Evolutionary conservation across 1,284 basidiomycete species (phyloP), one percentile per base, ranked within the genome.

Genomic region (Cryptococcus deneoformans): DNA sequence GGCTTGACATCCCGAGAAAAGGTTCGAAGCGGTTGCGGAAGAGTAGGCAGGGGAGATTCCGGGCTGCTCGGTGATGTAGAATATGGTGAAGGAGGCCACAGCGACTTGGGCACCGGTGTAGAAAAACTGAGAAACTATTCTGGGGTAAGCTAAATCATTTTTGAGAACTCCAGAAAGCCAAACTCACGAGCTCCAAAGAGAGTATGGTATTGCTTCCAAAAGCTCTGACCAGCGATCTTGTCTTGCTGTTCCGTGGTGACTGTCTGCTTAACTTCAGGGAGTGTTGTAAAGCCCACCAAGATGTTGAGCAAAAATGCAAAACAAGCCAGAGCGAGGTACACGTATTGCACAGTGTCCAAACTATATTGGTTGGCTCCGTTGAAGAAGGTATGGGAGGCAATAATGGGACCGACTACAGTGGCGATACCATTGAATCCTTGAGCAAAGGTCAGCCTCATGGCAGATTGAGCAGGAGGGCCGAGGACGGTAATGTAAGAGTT

Each of bases 371-470:
- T 67, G 3, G 53, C 51, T 35, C 63, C 66, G 54, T 65, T 64
- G 59, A 73, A 71, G 58, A 73, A 73, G 14, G 71, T 61, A 52
- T 69, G 50, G 4, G 68, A 54, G 1, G 69, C 69, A 43, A 71
- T 67, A 46, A 64, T 46, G 0, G 71, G 71, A 9, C 71, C 69
- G 29, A 73, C 45, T 39, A 71, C 67, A 0, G 70, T 71, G 1
- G 71, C 70, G 29, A 73, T 66, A 11, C 71, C 71, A 53, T 71
- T 71, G 66, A 71, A 71, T 2, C 46, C 57, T 54, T 71, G 68
- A 1, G 69, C 69, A 12, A 71, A 57, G n/a, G 65, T 67, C 24
- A 73, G 56, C 9, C 71, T 62, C 45, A 70, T 58, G 2, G 69
- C 66, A 2, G 69, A 64, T 50, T 65, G 56, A 14, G 48, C 42